Conservation (phyloP, 495 filamentous ascomycete species). For the Tetracladium setigerum region DNA sequence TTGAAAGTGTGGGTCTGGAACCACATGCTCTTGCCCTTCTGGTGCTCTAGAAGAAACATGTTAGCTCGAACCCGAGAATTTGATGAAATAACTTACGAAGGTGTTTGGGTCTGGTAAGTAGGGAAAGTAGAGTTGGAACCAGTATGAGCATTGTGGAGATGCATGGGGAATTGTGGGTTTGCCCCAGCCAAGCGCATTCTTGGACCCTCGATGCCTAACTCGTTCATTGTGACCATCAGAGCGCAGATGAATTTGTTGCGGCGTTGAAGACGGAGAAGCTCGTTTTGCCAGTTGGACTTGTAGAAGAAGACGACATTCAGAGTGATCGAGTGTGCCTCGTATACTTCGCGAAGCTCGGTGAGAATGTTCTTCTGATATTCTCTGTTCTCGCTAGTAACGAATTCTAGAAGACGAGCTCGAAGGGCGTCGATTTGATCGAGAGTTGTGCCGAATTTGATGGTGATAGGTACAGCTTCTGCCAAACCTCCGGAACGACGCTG, state of each 20-base stretch:
- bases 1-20: too few species aligned
- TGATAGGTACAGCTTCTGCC: conserved; percentile 78
- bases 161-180: conserved; percentile 40
- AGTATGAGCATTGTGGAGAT: conserved; percentile 20
- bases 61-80: too few species aligned
- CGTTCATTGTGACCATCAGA: conserved; percentile 75
- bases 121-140: too few species aligned
- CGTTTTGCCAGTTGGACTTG: conserved; percentile 88
- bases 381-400: conserved; percentile 78
- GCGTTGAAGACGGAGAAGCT: conserved; percentile 77
- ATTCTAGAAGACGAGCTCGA: conserved; percentile 74
- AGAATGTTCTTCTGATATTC: conserved; percentile 88
- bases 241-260: conserved; percentile 95
- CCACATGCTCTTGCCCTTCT: too few species aligned
- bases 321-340: conserved; percentile 56
- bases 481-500: conserved; percentile 83
- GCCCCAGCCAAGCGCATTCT: conserved; percentile 66
- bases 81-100: too few species aligned
- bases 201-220: conserved; percentile 85
- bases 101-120: too few species aligned
- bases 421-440: conserved; percentile 81
- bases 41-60: too few species aligned
- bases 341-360: conserved; percentile 68
- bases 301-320: conserved; percentile 97
- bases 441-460: conserved; percentile 84